Base-by-base conservation (phyloP, 176 grass and related monocot species). In the Zizania latifolia region DNA sequence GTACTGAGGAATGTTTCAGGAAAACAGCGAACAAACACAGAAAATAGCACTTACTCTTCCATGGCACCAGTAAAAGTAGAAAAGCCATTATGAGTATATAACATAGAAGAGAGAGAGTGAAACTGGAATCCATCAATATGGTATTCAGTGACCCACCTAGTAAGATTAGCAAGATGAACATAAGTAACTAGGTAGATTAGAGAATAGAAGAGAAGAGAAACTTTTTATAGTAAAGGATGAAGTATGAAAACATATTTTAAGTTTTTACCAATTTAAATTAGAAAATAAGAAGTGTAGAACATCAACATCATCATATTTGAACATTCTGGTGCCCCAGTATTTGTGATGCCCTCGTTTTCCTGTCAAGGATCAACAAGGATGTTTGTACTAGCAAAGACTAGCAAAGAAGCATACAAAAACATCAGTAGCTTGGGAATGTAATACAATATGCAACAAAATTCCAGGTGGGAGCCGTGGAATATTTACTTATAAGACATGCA, bases 1-100 rank as follows among this genome's bases (percentile, higher is more conserved):
- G 24, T 16, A 66, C 0, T 30, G 5, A 46, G 26, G 19, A 82
- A 1, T 43, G 17, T 31, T 65, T 22, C 4, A 85, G 23, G 41
- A 62, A 76, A 22, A 83, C 31, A 44, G 11, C 40, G 41, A 28
- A 24, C 53, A 48, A n/a, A n/a, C n/a, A n/a, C n/a, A n/a, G n/a
- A 19, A 6, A 16, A 65, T 54, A 71, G 33, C 11, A 58, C 89
- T 92, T 97, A 97, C 94, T 97, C 94, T 73, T 97, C 94, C 62
- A 89, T 81, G 72, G 79, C 79, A 75, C 94, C 94, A 68, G 86
- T 91, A 77, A 97, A 97, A 51, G 90, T 87, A 91, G 86, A 85
- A 91, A 93, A 97, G 22, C 94, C 94, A 86, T 97, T 97, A 80
- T 97, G 94, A 9, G 88, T 97, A 92, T 93, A 97, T 78, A 97